A percentile compares a stretch with the other conserved stretches of the same genome.
These are phyloP conservation scores for Geotrichum restrictum DNA, from an alignment of 1,139 yeast species.

Conservation along the genomic window DNA sequence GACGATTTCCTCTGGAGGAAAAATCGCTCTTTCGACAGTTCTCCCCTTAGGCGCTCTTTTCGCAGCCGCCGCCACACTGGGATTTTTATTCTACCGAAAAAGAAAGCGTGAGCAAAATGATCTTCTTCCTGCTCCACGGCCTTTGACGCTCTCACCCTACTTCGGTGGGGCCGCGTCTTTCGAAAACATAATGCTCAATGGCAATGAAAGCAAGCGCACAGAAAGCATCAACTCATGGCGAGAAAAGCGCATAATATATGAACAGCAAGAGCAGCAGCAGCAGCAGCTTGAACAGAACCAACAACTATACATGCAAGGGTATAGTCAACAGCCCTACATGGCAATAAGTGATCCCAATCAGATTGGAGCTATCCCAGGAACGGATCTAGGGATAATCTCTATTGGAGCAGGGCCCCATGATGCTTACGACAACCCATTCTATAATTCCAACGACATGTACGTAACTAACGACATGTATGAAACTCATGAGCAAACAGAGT, in stretches of 20 bases:
- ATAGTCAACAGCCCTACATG: slow-evolving; percentile 13
- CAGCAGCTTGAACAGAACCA: slow-evolving; percentile 9
- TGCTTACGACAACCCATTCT: slow-evolving; percentile 17
- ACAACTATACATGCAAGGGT: not conserved
- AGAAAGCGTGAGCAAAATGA: slow-evolving; percentile 13
- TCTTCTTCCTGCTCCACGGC: slow-evolving; percentile 15
- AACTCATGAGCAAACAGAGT: not conserved
- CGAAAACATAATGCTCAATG: slow-evolving; percentile 7
- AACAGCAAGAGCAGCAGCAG: slow-evolving; percentile 20
- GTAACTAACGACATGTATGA: not conserved
- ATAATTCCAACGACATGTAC: slow-evolving; percentile 7
- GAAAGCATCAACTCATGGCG: slow-evolving; percentile 34
- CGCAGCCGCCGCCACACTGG: slow-evolving; percentile 26
- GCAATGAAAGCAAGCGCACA: slow-evolving; percentile 24
- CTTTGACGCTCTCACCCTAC: slow-evolving; percentile 18
- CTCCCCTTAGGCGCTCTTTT: slow-evolving; percentile 33
- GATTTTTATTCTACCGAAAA: slow-evolving; percentile 24
- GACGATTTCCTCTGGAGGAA: slow-evolving; percentile 29
- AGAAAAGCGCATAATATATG: slow-evolving; percentile 31
- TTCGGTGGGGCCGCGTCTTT: slow-evolving; percentile 9
- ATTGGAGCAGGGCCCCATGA: slow-evolving; percentile 17
- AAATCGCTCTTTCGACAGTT: slow-evolving; percentile 38
- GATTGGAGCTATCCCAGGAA: not conserved
- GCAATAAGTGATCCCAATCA: not conserved
- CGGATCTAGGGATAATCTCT: slow-evolving; percentile 15